These are phyloP conservation scores for Trebouxia sp. DNA, from an alignment of 139 green algal genomes.

Conservation along the genomic window DNA sequence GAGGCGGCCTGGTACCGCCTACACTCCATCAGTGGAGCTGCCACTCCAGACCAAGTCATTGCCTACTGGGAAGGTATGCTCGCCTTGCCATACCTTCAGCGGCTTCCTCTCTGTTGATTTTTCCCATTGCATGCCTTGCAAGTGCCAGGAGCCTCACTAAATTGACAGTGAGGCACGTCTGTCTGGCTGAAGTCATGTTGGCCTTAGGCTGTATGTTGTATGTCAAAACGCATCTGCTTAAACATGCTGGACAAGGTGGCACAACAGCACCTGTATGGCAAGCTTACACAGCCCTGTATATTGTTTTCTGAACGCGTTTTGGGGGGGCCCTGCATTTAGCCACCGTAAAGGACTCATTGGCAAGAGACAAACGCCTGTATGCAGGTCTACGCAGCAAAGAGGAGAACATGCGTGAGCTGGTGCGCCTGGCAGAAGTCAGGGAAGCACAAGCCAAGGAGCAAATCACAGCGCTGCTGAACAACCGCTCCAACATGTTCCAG, in stretches of 20 bases:
- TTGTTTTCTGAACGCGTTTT: too few relatives aligned
- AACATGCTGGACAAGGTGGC: too few relatives aligned
- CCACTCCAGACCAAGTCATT: constrained; percentile 74
- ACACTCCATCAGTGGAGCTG: constrained; percentile 69
- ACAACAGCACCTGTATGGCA: too few relatives aligned
- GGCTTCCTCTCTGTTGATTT: too few relatives aligned
- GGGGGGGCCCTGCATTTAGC: too few relatives aligned
- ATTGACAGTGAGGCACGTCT: too few relatives aligned
- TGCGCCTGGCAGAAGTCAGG: constrained; percentile 69
- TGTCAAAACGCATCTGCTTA: too few relatives aligned
- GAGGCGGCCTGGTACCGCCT: constrained; percentile 80
- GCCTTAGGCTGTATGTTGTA: too few relatives aligned
- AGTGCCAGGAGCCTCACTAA: too few relatives aligned
- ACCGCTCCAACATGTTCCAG: constrained; percentile 57
- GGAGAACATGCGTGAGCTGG: constrained; percentile 77
- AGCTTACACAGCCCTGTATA: too few relatives aligned
- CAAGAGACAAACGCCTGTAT: background rate
- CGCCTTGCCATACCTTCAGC: background rate
- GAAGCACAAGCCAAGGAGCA: constrained; percentile 70
- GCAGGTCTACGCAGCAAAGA: constrained; percentile 78
- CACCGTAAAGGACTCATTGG: background rate
- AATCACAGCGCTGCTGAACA: constrained; percentile 57
- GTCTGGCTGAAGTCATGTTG: too few relatives aligned
- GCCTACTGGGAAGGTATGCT: constrained; percentile 72
- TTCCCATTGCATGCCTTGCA: too few relatives aligned